phyloP scores from a whole-genome alignment of 176 grass and related monocot genomes.

The Chrysopogon serrulatus region DNA sequence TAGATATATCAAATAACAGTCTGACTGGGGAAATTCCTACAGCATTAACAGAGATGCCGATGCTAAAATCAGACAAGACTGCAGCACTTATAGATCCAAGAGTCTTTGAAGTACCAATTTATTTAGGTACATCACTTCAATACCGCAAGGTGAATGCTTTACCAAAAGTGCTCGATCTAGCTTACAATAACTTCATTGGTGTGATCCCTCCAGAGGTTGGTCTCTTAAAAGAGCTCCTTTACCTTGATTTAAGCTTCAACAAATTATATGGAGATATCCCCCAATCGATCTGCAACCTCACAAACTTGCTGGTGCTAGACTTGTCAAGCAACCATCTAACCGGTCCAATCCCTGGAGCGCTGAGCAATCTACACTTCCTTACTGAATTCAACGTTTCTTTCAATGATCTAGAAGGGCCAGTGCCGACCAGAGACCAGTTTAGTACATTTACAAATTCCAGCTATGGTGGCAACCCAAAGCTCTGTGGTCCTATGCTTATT shows the following conservation, averaged over 20 bases:
- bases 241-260: constrained; percentile 31
- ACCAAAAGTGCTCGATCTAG: constrained; percentile 17
- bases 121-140: not conserved
- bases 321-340: constrained; percentile 38
- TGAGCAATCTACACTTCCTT: constrained; percentile 43
- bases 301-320: constrained; percentile 29
- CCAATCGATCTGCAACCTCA: constrained; percentile 6
- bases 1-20: constrained; percentile 35
- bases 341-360: constrained; percentile 13
- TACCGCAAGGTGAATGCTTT: constrained; percentile 13
- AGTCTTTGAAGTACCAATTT: constrained; percentile 23
- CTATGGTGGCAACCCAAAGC: constrained; percentile 39
- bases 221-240: constrained; percentile 12
- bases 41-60: constrained; percentile 16
- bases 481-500: constrained; percentile 37
- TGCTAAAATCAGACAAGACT: constrained; percentile 18
- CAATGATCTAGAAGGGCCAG: constrained; percentile 36
- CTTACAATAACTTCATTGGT: constrained; percentile 20
- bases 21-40: constrained; percentile 26
- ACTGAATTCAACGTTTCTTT: constrained; percentile 35
- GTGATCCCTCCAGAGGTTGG: constrained; percentile 32
- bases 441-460: constrained; percentile 44
- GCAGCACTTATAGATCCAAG: not conserved
- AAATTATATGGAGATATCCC: constrained; percentile 28
- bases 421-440: constrained; percentile 35